These are phyloP conservation scores for Cladosporium velox DNA, from an alignment of 2,329 filamentous ascomycete genomes.

Conservation along the genomic window DNA sequence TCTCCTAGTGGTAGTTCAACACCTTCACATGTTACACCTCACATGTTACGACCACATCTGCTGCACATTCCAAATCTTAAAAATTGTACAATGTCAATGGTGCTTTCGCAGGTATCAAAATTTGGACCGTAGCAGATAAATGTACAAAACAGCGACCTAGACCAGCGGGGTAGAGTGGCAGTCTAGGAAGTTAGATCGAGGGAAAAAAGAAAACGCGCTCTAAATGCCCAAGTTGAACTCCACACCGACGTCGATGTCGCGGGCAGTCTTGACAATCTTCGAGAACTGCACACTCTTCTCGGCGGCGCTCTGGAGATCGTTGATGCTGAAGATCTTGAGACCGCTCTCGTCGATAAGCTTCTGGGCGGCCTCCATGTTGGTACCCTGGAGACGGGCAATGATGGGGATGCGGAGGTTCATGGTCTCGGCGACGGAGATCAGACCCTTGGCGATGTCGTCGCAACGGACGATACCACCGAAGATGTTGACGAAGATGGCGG, in stretches of 20 bases:
- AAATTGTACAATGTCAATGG: constrained; percentile 4
- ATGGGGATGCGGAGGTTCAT: constrained; percentile 97
- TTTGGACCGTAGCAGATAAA: constrained; percentile 19
- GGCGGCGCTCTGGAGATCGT: constrained; percentile 93
- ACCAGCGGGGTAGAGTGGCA: neutral
- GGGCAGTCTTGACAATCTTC: constrained; percentile 98
- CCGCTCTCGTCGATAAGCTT: constrained; percentile 93
- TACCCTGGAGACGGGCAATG: constrained; percentile 95
- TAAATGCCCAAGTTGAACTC: constrained; percentile 95
- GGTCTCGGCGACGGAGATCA: constrained; percentile 90
- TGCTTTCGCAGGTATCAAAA: constrained; percentile 22
- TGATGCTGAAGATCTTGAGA: constrained; percentile 99
- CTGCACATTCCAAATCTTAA: neutral
- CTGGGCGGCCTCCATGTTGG: constrained; percentile 95
- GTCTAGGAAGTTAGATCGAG: constrained; percentile 10
- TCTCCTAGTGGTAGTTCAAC: too few species aligned
- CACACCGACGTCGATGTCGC: constrained; percentile 95
- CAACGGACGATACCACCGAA: constrained; percentile 98
- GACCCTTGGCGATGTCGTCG: constrained; percentile 92
- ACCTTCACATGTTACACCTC: neutral
- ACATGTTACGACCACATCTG: neutral
- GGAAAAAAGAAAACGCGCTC: constrained; percentile 18
- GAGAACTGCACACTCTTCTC: constrained; percentile 99
- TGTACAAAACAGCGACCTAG: constrained; percentile 16
- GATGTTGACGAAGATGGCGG: constrained; percentile 99